A percentile compares a stretch with the other conserved stretches of the same genome.
These are phyloP conservation scores for Ophiostoma montium DNA, from an alignment of 2,329 filamentous ascomycete genomes.

Conservation along the genomic window DNA sequence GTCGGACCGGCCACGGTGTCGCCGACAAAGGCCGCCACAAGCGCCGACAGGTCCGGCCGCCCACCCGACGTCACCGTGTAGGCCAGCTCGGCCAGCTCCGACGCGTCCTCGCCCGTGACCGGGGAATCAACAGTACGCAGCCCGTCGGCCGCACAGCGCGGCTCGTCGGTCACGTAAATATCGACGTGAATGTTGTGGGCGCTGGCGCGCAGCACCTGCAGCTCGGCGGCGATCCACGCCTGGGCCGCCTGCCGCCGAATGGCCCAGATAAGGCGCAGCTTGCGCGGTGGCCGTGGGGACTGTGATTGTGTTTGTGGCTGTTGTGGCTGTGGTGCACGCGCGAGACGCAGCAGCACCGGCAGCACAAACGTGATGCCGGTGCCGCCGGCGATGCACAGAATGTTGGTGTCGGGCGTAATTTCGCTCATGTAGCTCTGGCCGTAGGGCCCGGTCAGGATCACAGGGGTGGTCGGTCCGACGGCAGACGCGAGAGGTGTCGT, in stretches of 20 bases:
- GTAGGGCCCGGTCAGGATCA: conserved; percentile 51
- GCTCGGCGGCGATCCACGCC: conserved; percentile 43
- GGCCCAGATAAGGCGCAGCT: conserved; percentile 51
- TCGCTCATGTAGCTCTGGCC: conserved; percentile 30
- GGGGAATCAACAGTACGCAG: background rate
- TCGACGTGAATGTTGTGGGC: conserved; percentile 16
- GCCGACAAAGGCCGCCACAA: conserved; percentile 35
- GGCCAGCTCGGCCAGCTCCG: background rate
- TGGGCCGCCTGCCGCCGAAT: conserved; percentile 40
- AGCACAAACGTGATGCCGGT: conserved; percentile 35
- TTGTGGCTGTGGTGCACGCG: conserved; percentile 19
- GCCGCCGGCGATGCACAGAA: background rate
- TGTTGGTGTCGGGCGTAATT: conserved; percentile 26
- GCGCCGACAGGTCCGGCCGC: conserved; percentile 30
- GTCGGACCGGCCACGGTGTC: conserved; percentile 34
- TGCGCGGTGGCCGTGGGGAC: conserved; percentile 17
- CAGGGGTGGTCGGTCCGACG: conserved; percentile 28
- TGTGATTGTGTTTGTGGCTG: background rate
- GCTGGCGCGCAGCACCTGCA: conserved; percentile 30
- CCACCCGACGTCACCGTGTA: background rate
- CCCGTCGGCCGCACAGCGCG: background rate
- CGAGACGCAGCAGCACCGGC: conserved; percentile 30
- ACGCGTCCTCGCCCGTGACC: background rate
- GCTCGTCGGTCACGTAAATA: background rate
- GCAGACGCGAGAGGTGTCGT: background rate